Base-by-base conservation (phyloP, 2,329 filamentous ascomycete species). In the Sporothrix humicola region DNA sequence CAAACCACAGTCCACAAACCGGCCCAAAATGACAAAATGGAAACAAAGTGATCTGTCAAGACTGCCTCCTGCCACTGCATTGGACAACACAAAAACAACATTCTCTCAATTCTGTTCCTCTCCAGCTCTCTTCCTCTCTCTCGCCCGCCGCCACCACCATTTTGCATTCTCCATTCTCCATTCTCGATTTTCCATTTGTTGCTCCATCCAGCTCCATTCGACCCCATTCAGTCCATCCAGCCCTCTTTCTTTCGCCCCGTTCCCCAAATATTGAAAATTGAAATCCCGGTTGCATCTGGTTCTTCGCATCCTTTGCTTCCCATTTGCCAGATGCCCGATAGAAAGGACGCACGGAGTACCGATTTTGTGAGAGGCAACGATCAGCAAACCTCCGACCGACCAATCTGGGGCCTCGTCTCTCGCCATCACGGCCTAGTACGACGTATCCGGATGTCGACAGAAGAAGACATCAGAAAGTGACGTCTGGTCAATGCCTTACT, bases 41-140 rank as follows among this genome's bases (percentile, higher is more conserved):
- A 66, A 31, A 72, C 56, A 50, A 63, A 31, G 61, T 72, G 70
- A 72, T 65, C 58, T 72, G 58, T 72, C 70, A 52, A 63, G 59
- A 54, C 23, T 13, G 7, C 17, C 46, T 66, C 42, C 48, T 44
- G 15, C 48, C 17, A 56, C 12, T 31, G 23, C 70, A 72, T 66
- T 66, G 58, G 59, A 26, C 31, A 37, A 37, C 31, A 37, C 31
- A 37, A 37, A 37, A 37, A 37, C 31, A 37, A 37, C 31, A 5
- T 31, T 37, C 31, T 37, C 31, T 7, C 31, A 37, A 37, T 7
- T 37, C 31, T 37, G 31, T 37, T 37, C 31, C 31, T 37, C 31
- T 37, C 31, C 31, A 37, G 31, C 31, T 37, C 31, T 5, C 31
- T 37, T 37, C 31, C 4, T 37, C 31, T 37, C 31, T 37, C 7